Evolutionary conservation across 208 protist species (phyloP), one percentile per base, ranked within the genome.

Genomic region (Leishmania turanica): DNA sequence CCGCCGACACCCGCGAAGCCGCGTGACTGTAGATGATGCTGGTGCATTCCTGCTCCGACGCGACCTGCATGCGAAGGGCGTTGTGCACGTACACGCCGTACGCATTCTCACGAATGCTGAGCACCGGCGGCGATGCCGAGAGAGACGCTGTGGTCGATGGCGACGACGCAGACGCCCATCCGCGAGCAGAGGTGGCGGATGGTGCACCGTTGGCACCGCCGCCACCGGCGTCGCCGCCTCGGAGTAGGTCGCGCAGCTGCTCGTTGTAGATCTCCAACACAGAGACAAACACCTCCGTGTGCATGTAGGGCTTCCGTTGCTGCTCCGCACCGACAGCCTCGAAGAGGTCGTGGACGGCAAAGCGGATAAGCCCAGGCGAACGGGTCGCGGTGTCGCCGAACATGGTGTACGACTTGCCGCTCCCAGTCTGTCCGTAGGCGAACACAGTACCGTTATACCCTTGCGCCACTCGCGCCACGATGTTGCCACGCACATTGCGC

Each of bases 241-340:
- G 75, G 11, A 98, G 83, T 24, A 97, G 79, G 75, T 98, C 94
- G 3, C 92, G 89, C 76, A 97, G 81, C 78, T 93, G 90, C 80
- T 98, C 96, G 71, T 97, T 97, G 77, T 97, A 95, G 31, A 97
- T 92, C 81, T 97, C 93, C 56, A 95, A 45, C 53, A 94, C 90
- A 5, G 89, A 92, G 4, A 95, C 84, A 75, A 86, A 90, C 65
- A 96, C 90, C 31, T 87, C 85, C 2, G 77, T 79, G 54, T 81
- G 80, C 53, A 86, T 86, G 70, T 84, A 85, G 19, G 81, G 83
- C 76, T 91, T 87, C 49, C 60, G 75, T 37, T 78, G 56, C 71
- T 87, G 83, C 76, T 95, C 89, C 40, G 78, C 65, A 31, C 85
- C 84, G 64, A 95, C 85, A 53, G 84, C 79, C 24, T 77, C 65